Percentiles rank a stretch among this genome's conserved stretches.
phyloP scores from a whole-genome alignment of 2,329 filamentous ascomycete species.

The Cladosporium sp. region DNA sequence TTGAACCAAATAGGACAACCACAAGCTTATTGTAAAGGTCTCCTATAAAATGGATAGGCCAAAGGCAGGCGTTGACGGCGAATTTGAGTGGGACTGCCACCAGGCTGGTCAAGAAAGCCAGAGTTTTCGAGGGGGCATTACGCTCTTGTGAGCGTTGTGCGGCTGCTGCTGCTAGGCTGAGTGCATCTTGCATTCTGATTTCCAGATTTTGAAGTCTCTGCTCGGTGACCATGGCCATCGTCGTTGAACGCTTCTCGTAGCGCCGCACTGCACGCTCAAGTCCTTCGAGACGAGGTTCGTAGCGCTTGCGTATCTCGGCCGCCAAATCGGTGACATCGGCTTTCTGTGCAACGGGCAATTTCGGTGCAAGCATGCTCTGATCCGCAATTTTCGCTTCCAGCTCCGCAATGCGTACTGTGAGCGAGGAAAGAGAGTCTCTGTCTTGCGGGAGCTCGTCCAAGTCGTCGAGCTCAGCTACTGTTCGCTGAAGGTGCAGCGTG shows the following conservation, averaged over 20 bases:
- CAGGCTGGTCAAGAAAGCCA: conserved; percentile 2
- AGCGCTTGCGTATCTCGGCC: conserved; percentile 56
- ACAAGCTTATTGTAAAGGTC: conserved; percentile 22
- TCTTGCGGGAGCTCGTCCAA: conserved; percentile 12
- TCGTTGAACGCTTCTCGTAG: conserved; percentile 82
- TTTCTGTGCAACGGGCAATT: conserved; percentile 25
- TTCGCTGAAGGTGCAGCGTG: conserved; percentile 74
- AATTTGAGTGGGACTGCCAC: conserved; percentile 1
- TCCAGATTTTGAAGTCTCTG: conserved; percentile 69
- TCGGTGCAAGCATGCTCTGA: conserved; percentile 23
- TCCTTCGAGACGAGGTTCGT: conserved; percentile 80
- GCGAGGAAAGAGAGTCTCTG: conserved; percentile 16
- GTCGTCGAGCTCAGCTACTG: conserved; percentile 46
- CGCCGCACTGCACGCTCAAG: conserved; percentile 82
- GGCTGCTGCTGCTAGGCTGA: conserved; percentile 74
- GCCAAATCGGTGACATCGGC: conserved; percentile 29
- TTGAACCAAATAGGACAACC: conserved; percentile 19
- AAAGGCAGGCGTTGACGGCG: conserved; percentile 10
- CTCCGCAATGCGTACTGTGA: conserved; percentile 26
- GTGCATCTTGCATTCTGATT: conserved; percentile 65
- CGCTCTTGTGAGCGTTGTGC: conserved; percentile 37
- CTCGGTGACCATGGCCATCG: conserved; percentile 72
- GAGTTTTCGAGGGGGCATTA: conserved; percentile 1
- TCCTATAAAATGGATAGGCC: conserved; percentile 20
- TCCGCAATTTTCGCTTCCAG: conserved; percentile 29